phyloP scores from a whole-genome alignment of 768 basidiomycete genomes.

The Podaxis carcinomalis region DNA sequence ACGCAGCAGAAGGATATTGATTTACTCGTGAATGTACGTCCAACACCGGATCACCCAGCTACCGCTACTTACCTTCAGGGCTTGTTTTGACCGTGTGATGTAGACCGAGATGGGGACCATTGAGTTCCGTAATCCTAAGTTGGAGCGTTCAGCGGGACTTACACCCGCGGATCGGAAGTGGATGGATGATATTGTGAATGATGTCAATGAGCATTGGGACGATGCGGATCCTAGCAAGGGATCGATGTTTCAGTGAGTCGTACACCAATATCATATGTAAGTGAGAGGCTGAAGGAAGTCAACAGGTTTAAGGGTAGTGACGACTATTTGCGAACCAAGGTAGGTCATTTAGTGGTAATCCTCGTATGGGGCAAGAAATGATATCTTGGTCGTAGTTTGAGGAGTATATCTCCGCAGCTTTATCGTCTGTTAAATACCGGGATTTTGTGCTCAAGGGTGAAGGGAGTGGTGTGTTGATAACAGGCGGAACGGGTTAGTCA shows the following conservation, averaged over 20 bases:
- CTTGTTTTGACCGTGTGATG: not conserved
- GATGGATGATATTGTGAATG: conserved; percentile 92
- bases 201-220: conserved; percentile 81
- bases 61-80: no score
- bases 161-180: conserved; percentile 95
- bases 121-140: conserved; percentile 79
- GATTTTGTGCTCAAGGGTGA: conserved; percentile 77
- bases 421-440: conserved; percentile 86
- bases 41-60: not conserved
- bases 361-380: not conserved
- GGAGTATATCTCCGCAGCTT: conserved; percentile 87
- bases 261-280: not conserved
- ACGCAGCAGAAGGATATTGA: conserved; percentile 92
- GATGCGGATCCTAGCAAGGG: conserved; percentile 55
- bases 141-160: conserved; percentile 74
- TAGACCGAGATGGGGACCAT: conserved; percentile 85
- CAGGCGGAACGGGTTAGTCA: conserved; percentile 51
- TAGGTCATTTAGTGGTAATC: conserved; percentile 21
- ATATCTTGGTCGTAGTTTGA: conserved; percentile 56
- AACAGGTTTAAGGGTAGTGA: conserved; percentile 90
- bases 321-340: conserved; percentile 88
- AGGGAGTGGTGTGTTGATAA: conserved; percentile 58
- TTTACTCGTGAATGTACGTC: conserved; percentile 76
- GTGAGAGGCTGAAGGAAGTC: not conserved
- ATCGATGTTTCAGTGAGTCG: conserved; percentile 59